A percentile compares a stretch with the other conserved stretches of the same genome.
Evolutionary conservation across 2,329 filamentous ascomycete species (phyloP).

Genomic region (Ascochyta koolunga): DNA sequence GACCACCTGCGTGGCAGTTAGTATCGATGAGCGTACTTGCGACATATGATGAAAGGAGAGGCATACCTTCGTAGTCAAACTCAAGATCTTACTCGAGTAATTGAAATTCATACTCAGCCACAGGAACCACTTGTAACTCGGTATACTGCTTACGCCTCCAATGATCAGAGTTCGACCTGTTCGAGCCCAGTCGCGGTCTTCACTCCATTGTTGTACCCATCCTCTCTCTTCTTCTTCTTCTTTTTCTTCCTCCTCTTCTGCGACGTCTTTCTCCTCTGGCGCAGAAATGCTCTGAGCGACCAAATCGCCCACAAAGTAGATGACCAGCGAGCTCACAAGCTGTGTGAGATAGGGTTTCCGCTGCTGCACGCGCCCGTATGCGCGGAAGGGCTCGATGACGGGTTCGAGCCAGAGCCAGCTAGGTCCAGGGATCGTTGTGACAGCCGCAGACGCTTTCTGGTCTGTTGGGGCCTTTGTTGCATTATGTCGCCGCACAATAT

Average conservation of each 20-base stretch:
- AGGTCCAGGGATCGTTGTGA: conserved; percentile 50
- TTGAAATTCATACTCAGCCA: conserved; percentile 85
- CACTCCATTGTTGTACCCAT: conserved; percentile 51
- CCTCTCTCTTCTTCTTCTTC: conserved; percentile 28
- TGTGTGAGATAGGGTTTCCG: conserved; percentile 80
- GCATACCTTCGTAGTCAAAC: conserved; percentile 69
- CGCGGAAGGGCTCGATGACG: conserved; percentile 53
- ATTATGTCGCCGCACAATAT: conserved; percentile 23
- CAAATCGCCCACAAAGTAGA: conserved; percentile 80
- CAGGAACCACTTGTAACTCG: conserved; percentile 82
- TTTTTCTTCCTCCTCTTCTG: conserved; percentile 23
- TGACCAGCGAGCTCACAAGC: conserved; percentile 73
- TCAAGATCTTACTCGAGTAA: conserved; percentile 73
- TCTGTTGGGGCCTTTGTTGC: conserved; percentile 26
- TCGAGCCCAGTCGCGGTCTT: conserved; percentile 56
- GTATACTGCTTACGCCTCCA: conserved; percentile 74
- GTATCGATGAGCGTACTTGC: conserved; percentile 1
- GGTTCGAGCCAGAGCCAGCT: conserved; percentile 56
- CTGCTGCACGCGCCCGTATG: conserved; percentile 74
- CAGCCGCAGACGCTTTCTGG: conserved; percentile 23
- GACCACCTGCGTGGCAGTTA: conserved; percentile 56
- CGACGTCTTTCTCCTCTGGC: conserved; percentile 22
- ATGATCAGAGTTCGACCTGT: conserved; percentile 76
- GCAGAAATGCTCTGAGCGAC: conserved; percentile 71
- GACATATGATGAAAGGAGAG: neutral